phyloP scores from a whole-genome alignment of 2,329 filamentous ascomycete species.

The Trichoderma sp. region DNA sequence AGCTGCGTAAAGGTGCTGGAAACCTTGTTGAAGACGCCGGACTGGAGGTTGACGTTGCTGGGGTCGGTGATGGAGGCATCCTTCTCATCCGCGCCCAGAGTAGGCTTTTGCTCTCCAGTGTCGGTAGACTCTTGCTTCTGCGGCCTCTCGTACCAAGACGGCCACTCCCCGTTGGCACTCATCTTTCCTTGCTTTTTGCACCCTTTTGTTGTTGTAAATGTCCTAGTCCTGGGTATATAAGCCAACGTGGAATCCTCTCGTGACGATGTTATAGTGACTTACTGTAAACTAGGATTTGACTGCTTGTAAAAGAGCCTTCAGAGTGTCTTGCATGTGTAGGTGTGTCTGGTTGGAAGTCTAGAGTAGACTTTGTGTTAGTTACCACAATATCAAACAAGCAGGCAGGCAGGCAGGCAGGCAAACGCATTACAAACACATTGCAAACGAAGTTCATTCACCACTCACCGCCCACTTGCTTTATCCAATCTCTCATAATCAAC shows the following conservation, averaged over 20 bases:
- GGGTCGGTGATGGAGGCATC: background rate
- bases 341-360: background rate
- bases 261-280: background rate
- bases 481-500: background rate
- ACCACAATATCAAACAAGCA: background rate
- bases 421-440: background rate
- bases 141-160: slow-evolving; percentile 3
- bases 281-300: background rate
- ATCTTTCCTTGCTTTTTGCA: background rate
- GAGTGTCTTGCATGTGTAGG: background rate
- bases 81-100: background rate
- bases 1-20: slow-evolving; percentile 8
- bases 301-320: background rate
- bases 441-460: background rate
- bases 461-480: background rate
- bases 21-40: slow-evolving; percentile 5
- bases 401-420: background rate
- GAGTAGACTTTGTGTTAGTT: background rate
- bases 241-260: background rate
- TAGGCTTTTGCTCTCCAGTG: background rate
- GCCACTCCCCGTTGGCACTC: background rate
- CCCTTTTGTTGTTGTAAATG: background rate
- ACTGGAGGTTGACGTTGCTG: background rate
- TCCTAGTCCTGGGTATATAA: background rate
- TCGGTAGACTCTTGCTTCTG: background rate